phyloP scores from a whole-genome alignment of 2,329 filamentous ascomycete species.

The Fusarium globosum region DNA sequence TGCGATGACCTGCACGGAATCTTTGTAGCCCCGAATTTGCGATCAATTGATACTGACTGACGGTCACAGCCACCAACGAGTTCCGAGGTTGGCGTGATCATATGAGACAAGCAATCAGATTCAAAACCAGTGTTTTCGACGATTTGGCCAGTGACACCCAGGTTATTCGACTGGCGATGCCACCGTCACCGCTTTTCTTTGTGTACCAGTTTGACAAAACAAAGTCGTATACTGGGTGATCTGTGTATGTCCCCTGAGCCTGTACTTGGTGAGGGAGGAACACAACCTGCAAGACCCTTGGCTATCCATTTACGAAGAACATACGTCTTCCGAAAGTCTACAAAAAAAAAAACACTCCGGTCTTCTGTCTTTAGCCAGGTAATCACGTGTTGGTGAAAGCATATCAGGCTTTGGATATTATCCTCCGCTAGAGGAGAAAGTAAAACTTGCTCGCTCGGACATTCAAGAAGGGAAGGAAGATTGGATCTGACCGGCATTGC shows the following conservation, averaged over 20 bases:
- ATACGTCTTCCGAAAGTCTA: background rate
- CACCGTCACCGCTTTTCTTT: constrained; percentile 33
- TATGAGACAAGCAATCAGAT: background rate
- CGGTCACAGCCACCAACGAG: background rate
- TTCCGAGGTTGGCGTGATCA: background rate
- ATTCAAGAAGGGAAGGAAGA: background rate
- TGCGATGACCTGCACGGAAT: constrained; percentile 20
- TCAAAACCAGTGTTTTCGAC: background rate
- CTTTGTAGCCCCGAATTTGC: constrained; percentile 16
- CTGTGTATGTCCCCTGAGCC: constrained; percentile 7
- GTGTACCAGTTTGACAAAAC: constrained; percentile 39
- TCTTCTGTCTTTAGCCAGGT: background rate
- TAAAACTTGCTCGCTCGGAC: background rate
- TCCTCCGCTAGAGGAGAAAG: background rate
- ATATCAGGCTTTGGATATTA: background rate
- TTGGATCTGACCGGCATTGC: background rate
- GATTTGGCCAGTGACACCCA: background rate
- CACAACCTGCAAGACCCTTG: background rate
- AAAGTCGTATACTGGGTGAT: constrained; percentile 18
- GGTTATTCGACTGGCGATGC: background rate
- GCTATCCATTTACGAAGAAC: background rate
- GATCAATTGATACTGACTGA: background rate
- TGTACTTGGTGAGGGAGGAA: background rate
- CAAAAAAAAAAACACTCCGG: background rate
- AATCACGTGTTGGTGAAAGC: background rate